Percentiles rank a stretch among this genome's conserved stretches.
These are phyloP conservation scores for Mycena amicta DNA, from an alignment of 768 basidiomycete genomes.

Conservation along the genomic window DNA sequence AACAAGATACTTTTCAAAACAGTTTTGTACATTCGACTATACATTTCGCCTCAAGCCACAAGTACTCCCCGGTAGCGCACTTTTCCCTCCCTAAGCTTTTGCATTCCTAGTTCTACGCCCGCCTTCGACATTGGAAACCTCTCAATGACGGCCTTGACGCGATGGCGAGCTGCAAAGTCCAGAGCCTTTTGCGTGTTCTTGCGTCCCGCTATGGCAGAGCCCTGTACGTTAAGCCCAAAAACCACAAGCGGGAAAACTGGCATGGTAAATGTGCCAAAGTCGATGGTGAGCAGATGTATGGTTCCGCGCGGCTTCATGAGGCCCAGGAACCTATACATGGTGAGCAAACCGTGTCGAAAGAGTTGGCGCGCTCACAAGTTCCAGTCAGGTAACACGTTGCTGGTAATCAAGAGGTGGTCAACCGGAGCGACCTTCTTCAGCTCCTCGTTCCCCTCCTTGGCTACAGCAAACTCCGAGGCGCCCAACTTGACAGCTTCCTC, in stretches of 20 bases:
- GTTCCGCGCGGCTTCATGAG: constrained; percentile 1
- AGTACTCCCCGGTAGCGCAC: constrained; percentile 17
- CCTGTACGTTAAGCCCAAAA: constrained; percentile 11
- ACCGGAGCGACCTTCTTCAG: constrained; percentile 31
- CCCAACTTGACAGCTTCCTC: constrained; percentile 35
- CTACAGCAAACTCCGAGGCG: constrained; percentile 34
- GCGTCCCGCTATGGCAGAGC: constrained; percentile 17
- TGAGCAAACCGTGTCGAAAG: too few species aligned
- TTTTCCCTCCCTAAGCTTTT: constrained; percentile 16
- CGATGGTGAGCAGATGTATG: constrained; percentile 9
- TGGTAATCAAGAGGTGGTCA: constrained; percentile 34
- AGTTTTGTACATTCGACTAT: neutral
- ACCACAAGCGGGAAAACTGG: constrained; percentile 4
- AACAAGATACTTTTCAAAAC: too few species aligned
- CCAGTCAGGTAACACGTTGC: constrained; percentile 15
- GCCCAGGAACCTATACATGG: neutral
- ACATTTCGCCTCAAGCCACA: neutral
- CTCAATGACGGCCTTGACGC: constrained; percentile 31
- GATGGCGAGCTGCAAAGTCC: constrained; percentile 34
- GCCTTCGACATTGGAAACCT: constrained; percentile 32
- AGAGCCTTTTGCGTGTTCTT: constrained; percentile 27
- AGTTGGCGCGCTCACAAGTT: neutral
- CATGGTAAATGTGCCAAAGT: neutral
- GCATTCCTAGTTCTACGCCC: constrained; percentile 24
- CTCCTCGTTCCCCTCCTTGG: constrained; percentile 17